A percentile compares a stretch with the other conserved stretches of the same genome.
These are phyloP conservation scores for Haplographium delicatum DNA, from an alignment of 495 filamentous ascomycete species.

Conservation along the genomic window DNA sequence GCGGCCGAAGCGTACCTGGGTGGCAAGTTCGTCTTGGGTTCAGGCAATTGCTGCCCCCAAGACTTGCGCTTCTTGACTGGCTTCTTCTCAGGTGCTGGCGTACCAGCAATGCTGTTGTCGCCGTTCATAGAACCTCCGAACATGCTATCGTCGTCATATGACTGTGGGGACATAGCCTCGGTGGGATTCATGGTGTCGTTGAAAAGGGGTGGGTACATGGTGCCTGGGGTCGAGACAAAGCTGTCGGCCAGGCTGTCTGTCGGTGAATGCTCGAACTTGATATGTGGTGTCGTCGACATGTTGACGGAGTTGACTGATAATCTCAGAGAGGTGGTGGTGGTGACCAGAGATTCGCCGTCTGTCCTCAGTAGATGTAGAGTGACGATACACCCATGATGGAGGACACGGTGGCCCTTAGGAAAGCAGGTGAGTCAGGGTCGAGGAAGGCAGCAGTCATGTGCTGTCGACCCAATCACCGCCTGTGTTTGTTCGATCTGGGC, in stretches of 20 bases:
- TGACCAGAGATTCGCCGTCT: not conserved
- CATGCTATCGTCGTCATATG: slow-evolving; percentile 31
- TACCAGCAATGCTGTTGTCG: slow-evolving; percentile 11
- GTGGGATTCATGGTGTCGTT: slow-evolving; percentile 32
- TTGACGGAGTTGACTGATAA: slow-evolving; percentile 1
- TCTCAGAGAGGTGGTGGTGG: not conserved
- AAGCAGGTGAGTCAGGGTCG: not conserved
- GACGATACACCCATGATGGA: not conserved
- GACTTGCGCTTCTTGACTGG: slow-evolving; percentile 94
- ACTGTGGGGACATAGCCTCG: slow-evolving; percentile 44
- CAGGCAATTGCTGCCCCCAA: slow-evolving; percentile 95
- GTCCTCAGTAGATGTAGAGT: slow-evolving; percentile 19
- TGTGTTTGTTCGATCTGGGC: slow-evolving; percentile 1
- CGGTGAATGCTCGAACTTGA: slow-evolving; percentile 28
- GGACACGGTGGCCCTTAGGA: slow-evolving; percentile 11
- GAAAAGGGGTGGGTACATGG: slow-evolving; percentile 48
- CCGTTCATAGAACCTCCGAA: slow-evolving; percentile 15
- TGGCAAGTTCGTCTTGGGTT: slow-evolving; percentile 93
- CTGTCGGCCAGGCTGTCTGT: slow-evolving; percentile 37
- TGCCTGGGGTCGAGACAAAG: slow-evolving; percentile 45
- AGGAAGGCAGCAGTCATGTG: slow-evolving; percentile 10
- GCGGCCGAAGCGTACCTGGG: slow-evolving; percentile 61
- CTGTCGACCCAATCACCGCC: slow-evolving; percentile 6
- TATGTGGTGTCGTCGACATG: slow-evolving; percentile 16
- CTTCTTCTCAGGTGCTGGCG: slow-evolving; percentile 57